Evolutionary conservation across 2,329 filamentous ascomycete species (phyloP), one percentile per base, ranked within the genome.

Genomic region (Leptodontidium sp.): DNA sequence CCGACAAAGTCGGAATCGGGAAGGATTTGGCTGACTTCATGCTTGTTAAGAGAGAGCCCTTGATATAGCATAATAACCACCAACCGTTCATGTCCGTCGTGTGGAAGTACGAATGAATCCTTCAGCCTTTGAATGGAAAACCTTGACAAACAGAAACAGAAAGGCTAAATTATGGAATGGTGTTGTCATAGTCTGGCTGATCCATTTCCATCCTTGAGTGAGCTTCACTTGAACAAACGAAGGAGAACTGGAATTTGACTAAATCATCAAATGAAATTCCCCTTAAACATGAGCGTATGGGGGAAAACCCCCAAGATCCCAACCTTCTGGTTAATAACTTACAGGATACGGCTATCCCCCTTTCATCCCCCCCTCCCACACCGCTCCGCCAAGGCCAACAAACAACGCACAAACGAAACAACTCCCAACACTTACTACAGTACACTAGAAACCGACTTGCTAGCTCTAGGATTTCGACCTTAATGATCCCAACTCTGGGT

Each of bases 1-100:
- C 14, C 52, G 52, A 55, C 5, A 35, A 9, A 35, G 6, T 35
- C 29, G 38, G 26, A 21, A 21, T 26, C 32, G 38, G 26, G 52
- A 55, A 55, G 26, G 52, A 29, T 53, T 35, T 55, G 14, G 52
- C 52, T 55, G 29, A 55, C 52, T 55, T 55, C 26, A 35, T 32
- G 52, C 52, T 55, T 55, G 15, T 55, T 35, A 17, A 35, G 15
- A 26, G 29, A 40, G 8, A 11, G 38, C 7, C 38, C 38, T 40
- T 40, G 38, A 40, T 40, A 40, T 40, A 40, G 9, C 7, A 40
- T 40, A 6, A 53, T 32, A 29, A 14, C 24, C 14, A 32, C 5
- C 50, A 17, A 26, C 24, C 24, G 29, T 53, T 53, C 24, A 29
- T 14, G 7, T 32, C 12, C 24, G 14, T 53, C 24, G 4, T 15